Conservation (phyloP, 2,329 filamentous ascomycete genomes). For the Colletotrichum lupini region DNA sequence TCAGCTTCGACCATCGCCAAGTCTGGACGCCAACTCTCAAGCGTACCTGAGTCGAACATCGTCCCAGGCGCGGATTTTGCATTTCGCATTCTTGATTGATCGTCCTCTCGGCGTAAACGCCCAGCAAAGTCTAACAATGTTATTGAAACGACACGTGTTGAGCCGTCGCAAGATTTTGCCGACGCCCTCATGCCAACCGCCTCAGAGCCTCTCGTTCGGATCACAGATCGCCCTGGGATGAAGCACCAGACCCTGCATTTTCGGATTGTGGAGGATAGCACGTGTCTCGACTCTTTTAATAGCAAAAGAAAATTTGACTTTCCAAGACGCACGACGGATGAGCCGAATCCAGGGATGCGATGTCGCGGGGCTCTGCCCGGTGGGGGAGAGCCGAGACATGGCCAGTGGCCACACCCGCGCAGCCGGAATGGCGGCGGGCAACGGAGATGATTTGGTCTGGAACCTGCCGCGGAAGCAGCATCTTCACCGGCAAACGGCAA, state of each 20-base stretch:
- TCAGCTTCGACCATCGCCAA: background rate
- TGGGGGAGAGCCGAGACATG: background rate
- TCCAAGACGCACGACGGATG: background rate
- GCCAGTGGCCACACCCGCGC: background rate
- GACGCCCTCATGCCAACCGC: background rate
- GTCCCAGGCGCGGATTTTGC: too few species aligned
- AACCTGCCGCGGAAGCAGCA: background rate
- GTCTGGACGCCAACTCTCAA: background rate
- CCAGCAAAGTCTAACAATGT: background rate
- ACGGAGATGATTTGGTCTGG: background rate
- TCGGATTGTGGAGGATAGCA: background rate
- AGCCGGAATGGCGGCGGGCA: background rate
- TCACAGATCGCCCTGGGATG: background rate
- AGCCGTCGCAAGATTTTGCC: background rate
- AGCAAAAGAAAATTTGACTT: background rate
- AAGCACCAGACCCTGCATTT: background rate
- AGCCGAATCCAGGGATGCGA: background rate
- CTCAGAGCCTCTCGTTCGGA: background rate
- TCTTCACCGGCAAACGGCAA: background rate
- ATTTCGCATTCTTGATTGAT: conserved; percentile 10
- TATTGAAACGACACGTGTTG: background rate
- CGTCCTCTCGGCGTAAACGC: background rate
- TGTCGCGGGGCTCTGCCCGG: background rate
- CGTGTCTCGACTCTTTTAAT: background rate
- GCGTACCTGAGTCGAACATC: background rate